Percentiles rank a stretch among this genome's conserved stretches.
Conservation (phyloP, 202 grass and related monocot species). For the Schoenoplectus triqueter region DNA sequence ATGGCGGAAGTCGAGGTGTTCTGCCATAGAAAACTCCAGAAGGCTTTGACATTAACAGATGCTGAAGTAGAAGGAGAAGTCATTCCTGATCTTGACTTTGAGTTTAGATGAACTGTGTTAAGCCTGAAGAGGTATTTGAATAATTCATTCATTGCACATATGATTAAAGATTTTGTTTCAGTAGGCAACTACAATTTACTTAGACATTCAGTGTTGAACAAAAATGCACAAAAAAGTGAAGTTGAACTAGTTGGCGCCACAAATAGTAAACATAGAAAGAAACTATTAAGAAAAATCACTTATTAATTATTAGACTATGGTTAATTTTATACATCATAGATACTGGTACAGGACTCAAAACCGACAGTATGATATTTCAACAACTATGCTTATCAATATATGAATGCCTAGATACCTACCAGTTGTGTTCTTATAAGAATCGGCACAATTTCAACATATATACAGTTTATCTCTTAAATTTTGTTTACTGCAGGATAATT, state of each 20-base stretch:
- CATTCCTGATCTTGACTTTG: slow-evolving; percentile 65
- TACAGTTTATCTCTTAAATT: slow-evolving; percentile 3
- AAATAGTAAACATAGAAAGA: background rate
- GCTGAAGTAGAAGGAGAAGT: slow-evolving; percentile 77
- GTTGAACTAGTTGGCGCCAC: background rate
- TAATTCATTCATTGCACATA: background rate
- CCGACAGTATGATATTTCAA: background rate
- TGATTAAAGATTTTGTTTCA: background rate
- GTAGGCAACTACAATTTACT: background rate
- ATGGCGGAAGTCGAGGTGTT: slow-evolving; percentile 87
- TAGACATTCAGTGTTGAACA: background rate
- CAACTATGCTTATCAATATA: background rate
- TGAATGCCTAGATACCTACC: background rate
- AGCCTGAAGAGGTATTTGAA: slow-evolving; percentile 3
- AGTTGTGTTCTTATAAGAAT: background rate
- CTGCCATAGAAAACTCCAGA: slow-evolving; percentile 73
- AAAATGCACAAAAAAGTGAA: background rate
- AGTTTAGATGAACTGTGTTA: slow-evolving; percentile 5
- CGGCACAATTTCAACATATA: background rate
- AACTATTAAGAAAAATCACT: background rate
- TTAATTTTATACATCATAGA: slow-evolving; percentile 16
- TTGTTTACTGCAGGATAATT: slow-evolving; percentile 33
- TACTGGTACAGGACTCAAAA: background rate
- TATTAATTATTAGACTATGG: background rate
- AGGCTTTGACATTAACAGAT: slow-evolving; percentile 78